A percentile compares a stretch with the other conserved stretches of the same genome.
Conservation (phyloP, 257 asterid genomes). For the Haberlea rhodopensis region DNA sequence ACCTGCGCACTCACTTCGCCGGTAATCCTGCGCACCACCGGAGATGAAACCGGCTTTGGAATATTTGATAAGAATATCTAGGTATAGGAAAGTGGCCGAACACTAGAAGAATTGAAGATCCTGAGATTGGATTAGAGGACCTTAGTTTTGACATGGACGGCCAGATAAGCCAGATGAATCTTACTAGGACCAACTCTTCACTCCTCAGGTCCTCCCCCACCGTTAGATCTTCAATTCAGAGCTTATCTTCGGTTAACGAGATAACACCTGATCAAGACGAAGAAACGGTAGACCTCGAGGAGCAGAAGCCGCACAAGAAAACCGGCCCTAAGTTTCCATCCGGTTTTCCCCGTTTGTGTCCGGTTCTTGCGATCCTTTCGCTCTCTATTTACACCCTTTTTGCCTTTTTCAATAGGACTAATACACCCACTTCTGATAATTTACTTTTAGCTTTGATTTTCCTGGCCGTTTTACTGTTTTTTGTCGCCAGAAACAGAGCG, state of each 20-base stretch:
- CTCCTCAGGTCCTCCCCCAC: slow-evolving; percentile 94
- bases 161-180: slow-evolving; percentile 71
- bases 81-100: slow-evolving; percentile 45
- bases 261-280: slow-evolving; percentile 46
- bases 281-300: slow-evolving; percentile 64
- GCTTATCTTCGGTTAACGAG: slow-evolving; percentile 74
- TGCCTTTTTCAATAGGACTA: slow-evolving; percentile 47
- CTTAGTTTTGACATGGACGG: slow-evolving; percentile 55
- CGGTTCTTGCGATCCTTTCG: slow-evolving; percentile 40
- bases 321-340: slow-evolving; percentile 37
- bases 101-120: slow-evolving; percentile 20
- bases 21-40: slow-evolving; percentile 40
- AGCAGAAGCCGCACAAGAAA: slow-evolving; percentile 79
- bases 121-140: slow-evolving; percentile 24
- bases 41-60: slow-evolving; percentile 67
- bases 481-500: slow-evolving; percentile 45
- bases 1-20: slow-evolving; percentile 28
- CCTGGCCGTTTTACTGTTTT: slow-evolving; percentile 55
- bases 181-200: slow-evolving; percentile 77
- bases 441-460: slow-evolving; percentile 55
- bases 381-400: slow-evolving; percentile 55
- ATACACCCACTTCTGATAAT: slow-evolving; percentile 59
- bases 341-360: slow-evolving; percentile 36
- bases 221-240: slow-evolving; percentile 73
- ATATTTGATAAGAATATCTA: slow-evolving; percentile 43